These are phyloP conservation scores for Penicillium italicum DNA, from an alignment of 2,329 filamentous ascomycete genomes.

Conservation along the genomic window DNA sequence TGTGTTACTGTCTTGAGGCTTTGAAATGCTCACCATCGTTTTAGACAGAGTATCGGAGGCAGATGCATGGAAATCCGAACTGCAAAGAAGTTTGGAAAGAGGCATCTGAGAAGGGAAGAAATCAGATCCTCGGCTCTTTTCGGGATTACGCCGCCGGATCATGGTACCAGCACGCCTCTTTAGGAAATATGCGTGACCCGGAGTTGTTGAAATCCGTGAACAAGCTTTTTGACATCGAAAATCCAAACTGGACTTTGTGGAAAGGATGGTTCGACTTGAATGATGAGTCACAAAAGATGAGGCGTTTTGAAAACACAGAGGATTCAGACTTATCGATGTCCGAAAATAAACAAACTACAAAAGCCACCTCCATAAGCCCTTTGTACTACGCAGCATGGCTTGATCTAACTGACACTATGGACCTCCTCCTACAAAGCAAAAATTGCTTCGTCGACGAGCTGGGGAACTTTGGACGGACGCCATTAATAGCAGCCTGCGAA, in stretches of 20 bases:
- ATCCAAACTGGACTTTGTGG: background rate
- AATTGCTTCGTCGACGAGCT: background rate
- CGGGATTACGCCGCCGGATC: background rate
- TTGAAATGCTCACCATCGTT: background rate
- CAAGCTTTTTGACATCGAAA: background rate
- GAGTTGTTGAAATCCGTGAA: background rate
- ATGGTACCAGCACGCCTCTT: constrained; percentile 1
- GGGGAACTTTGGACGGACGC: background rate
- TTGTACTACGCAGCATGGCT: constrained; percentile 8
- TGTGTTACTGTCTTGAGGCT: background rate
- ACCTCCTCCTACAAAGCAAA: background rate
- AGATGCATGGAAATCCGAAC: background rate
- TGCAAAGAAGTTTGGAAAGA: background rate
- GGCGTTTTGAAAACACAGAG: background rate
- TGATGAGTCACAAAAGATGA: background rate
- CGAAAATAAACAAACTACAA: background rate
- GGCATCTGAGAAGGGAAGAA: background rate
- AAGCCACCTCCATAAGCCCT: background rate
- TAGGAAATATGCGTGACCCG: background rate
- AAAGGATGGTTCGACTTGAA: constrained; percentile 3
- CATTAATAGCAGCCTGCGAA: background rate
- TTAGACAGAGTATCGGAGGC: background rate
- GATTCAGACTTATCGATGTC: background rate
- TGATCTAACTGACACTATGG: background rate
- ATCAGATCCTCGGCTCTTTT: background rate